A percentile compares a stretch with the other conserved stretches of the same genome.
These are phyloP conservation scores for Suillus lakei DNA, from an alignment of 768 basidiomycete species.

Conservation along the genomic window DNA sequence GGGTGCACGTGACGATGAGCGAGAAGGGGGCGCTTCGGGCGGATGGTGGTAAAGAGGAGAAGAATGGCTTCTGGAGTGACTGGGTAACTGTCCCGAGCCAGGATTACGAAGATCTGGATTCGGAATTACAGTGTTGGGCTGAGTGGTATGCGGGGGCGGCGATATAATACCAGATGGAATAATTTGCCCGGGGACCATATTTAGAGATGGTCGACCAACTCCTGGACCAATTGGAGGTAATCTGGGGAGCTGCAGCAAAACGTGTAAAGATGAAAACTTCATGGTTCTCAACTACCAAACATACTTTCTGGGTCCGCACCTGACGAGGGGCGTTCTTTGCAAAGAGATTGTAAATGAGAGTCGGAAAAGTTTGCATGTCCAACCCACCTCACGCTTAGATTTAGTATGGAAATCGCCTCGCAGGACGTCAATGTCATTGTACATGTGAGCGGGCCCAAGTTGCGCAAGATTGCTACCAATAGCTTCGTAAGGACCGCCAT, in stretches of 20 bases:
- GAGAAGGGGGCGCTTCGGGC: conserved; percentile 3
- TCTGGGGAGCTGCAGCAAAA: conserved; percentile 16
- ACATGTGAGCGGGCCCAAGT: conserved; percentile 14
- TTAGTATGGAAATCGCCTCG: conserved; percentile 8
- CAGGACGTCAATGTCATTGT: conserved; percentile 9
- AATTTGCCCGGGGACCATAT: conserved; percentile 60
- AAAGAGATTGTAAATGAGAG: conserved; percentile 13
- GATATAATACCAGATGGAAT: conserved; percentile 33
- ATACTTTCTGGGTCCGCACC: conserved; percentile 23
- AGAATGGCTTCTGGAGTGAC: conserved; percentile 19
- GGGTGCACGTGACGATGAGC: conserved; percentile 2
- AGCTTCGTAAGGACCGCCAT: conserved; percentile 78
- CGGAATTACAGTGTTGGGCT: conserved; percentile 5
- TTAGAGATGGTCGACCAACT: conserved; percentile 47
- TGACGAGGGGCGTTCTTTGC: conserved; percentile 21
- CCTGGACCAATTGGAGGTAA: conserved; percentile 1
- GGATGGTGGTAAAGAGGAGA: conserved; percentile 14
- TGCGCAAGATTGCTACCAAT: conserved; percentile 35
- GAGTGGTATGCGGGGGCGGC: background rate
- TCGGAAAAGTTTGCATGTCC: conserved; percentile 4
- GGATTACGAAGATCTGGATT: conserved; percentile 14
- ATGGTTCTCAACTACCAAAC: conserved; percentile 10
- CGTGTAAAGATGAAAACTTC: conserved; percentile 14
- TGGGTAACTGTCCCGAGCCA: conserved; percentile 5
- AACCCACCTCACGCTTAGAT: conserved; percentile 27